A percentile compares a stretch with the other conserved stretches of the same genome.
phyloP scores from a whole-genome alignment of 345 rosid species.

The Boechera divaricarpa region DNA sequence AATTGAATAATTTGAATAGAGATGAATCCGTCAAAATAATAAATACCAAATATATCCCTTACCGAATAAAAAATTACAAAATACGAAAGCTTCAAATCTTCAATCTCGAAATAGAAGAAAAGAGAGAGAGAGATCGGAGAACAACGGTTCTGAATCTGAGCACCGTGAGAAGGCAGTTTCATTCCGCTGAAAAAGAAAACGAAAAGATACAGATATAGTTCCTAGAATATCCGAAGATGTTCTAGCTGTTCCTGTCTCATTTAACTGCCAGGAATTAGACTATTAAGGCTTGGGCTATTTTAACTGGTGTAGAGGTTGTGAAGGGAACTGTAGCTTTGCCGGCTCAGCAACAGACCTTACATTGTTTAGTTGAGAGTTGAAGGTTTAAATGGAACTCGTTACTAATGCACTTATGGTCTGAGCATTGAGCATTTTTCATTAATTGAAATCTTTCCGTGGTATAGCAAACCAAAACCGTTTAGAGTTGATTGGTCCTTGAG shows the following conservation, averaged over 20 bases:
- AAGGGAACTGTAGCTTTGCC: neutral
- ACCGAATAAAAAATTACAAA: too few relatives aligned
- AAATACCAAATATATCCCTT: too few relatives aligned
- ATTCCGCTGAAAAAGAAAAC: neutral
- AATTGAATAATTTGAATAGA: too few relatives aligned
- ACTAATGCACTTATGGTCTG: neutral
- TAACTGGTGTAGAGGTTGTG: neutral
- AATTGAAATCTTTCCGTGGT: neutral
- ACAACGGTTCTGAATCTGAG: too few relatives aligned
- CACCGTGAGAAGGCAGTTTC: neutral
- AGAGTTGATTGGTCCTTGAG: neutral
- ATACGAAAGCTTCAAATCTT: too few relatives aligned
- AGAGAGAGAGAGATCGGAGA: too few relatives aligned
- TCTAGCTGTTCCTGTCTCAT: neutral
- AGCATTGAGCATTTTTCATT: neutral
- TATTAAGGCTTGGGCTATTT: neutral
- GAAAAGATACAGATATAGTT: neutral
- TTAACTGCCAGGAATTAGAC: neutral
- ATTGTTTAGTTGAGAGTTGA: neutral
- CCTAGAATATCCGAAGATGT: neutral
- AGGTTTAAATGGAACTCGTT: neutral
- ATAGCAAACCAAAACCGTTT: constrained; percentile 4
- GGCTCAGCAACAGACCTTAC: neutral
- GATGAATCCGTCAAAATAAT: too few relatives aligned
- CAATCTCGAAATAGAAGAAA: too few relatives aligned